These are phyloP conservation scores for Epicoccum sorghinum DNA, from an alignment of 2,329 filamentous ascomycete species.

Conservation along the genomic window DNA sequence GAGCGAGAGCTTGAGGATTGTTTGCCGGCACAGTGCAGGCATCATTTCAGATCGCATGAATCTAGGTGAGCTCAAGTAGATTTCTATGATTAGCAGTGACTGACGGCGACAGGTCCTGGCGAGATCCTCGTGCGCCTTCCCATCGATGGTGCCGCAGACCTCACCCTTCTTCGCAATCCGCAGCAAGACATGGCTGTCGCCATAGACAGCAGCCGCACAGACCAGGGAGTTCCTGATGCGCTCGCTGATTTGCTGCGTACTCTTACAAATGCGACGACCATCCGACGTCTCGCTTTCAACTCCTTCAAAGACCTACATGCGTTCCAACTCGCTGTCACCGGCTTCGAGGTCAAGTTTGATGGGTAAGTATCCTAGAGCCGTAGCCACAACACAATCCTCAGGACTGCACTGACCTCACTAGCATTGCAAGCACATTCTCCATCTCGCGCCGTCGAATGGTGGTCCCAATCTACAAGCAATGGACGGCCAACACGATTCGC, in stretches of 20 bases:
- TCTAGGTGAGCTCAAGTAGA: conserved; percentile 56
- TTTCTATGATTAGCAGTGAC: neutral
- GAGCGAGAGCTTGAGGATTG: conserved; percentile 75
- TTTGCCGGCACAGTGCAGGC: conserved; percentile 76
- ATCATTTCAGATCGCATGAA: conserved; percentile 85
- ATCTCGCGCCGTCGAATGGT: conserved; percentile 88
- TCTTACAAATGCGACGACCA: conserved; percentile 64
- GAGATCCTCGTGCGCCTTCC: conserved; percentile 56
- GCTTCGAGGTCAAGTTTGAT: conserved; percentile 68
- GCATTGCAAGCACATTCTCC: conserved; percentile 72
- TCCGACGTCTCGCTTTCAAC: conserved; percentile 67
- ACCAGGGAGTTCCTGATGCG: conserved; percentile 59
- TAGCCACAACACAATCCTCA: neutral
- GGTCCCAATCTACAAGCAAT: conserved; percentile 92
- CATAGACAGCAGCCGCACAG: conserved; percentile 57
- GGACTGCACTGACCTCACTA: conserved; percentile 29
- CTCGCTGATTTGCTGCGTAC: conserved; percentile 68
- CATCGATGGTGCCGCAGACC: conserved; percentile 43
- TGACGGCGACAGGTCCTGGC: conserved; percentile 43
- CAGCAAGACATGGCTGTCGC: conserved; percentile 81
- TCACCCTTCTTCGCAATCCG: conserved; percentile 62
- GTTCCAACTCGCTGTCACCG: conserved; percentile 80
- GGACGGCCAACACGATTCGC: conserved; percentile 81
- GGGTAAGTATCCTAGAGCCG: conserved; percentile 27
- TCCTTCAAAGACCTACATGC: conserved; percentile 67